These are phyloP conservation scores for Hibiscus trionum DNA, from an alignment of 345 rosid genomes.

Conservation along the genomic window DNA sequence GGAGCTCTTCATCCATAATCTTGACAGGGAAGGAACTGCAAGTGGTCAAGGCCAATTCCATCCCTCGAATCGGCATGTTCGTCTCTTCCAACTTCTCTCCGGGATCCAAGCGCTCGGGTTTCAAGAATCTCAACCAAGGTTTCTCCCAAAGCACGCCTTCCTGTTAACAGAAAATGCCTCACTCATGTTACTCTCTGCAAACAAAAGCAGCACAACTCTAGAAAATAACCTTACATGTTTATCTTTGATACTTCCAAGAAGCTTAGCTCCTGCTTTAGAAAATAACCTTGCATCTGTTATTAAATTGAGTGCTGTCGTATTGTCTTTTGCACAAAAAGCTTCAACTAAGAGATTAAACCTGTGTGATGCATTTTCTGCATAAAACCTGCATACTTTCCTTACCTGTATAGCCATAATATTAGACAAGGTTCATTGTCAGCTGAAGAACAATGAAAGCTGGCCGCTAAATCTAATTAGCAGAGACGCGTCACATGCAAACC, in stretches of 20 bases:
- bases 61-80: slow-evolving; percentile 56
- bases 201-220: background rate
- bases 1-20: slow-evolving; percentile 30
- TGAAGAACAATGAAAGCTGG: slow-evolving; percentile 1
- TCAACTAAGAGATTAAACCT: slow-evolving; percentile 47
- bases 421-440: background rate
- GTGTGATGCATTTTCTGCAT: slow-evolving; percentile 51
- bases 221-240: slow-evolving; percentile 29
- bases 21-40: slow-evolving; percentile 19
- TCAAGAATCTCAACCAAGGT: slow-evolving; percentile 44
- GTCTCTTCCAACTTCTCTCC: slow-evolving; percentile 45
- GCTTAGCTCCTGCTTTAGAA: slow-evolving; percentile 32
- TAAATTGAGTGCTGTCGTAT: slow-evolving; percentile 33
- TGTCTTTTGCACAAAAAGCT: slow-evolving; percentile 43
- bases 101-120: slow-evolving; percentile 27
- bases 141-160: slow-evolving; percentile 83
- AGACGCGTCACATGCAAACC: background rate
- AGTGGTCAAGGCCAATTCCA: slow-evolving; percentile 60
- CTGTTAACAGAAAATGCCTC: slow-evolving; percentile 23
- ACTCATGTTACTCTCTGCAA: background rate
- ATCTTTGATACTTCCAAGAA: slow-evolving; percentile 33
- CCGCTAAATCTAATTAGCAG: background rate
- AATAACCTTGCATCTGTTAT: slow-evolving; percentile 30
- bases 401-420: slow-evolving; percentile 26
- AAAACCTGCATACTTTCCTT: slow-evolving; percentile 29